These are phyloP conservation scores for Ceratobasidium theobromae DNA, from an alignment of 1,284 basidiomycete species.

Conservation along the genomic window DNA sequence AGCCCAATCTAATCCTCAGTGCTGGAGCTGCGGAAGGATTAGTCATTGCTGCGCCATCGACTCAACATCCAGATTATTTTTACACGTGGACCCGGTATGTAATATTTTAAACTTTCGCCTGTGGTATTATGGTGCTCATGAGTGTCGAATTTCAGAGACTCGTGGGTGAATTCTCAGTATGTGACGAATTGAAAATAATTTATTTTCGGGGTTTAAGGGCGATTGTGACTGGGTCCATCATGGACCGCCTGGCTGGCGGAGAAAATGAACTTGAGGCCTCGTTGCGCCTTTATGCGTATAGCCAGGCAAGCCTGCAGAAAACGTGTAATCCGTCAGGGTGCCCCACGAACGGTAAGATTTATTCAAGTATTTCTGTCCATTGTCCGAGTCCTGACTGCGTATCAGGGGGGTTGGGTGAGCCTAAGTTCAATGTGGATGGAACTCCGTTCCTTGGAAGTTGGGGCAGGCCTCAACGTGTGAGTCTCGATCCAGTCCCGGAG, in stretches of 20 bases:
- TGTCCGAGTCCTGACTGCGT: conserved; percentile 36
- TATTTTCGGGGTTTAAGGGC: background rate
- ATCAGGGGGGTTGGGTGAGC: conserved; percentile 53
- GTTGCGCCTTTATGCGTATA: conserved; percentile 41
- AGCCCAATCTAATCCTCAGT: background rate
- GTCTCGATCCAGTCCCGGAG: background rate
- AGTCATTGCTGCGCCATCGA: conserved; percentile 46
- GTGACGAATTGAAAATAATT: conserved; percentile 32
- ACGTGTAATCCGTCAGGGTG: conserved; percentile 47
- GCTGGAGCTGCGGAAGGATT: conserved; percentile 44
- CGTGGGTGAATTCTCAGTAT: conserved; percentile 38
- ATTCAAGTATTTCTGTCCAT: background rate
- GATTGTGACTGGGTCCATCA: conserved; percentile 32
- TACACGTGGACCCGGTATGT: conserved; percentile 51
- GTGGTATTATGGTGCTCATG: background rate
- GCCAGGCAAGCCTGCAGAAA: conserved; percentile 46
- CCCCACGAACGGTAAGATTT: conserved; percentile 3
- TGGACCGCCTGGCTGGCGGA: conserved; percentile 36
- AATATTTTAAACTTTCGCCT: conserved; percentile 40
- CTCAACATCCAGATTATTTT: conserved; percentile 48
- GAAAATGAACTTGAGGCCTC: conserved; percentile 40
- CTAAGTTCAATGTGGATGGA: conserved; percentile 51
- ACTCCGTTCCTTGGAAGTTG: conserved; percentile 45
- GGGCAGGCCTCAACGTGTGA: conserved; percentile 48
- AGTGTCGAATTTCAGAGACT: conserved; percentile 31